Base-by-base conservation (phyloP, 1,139 yeast species). In the Scheffersomyces titani region DNA sequence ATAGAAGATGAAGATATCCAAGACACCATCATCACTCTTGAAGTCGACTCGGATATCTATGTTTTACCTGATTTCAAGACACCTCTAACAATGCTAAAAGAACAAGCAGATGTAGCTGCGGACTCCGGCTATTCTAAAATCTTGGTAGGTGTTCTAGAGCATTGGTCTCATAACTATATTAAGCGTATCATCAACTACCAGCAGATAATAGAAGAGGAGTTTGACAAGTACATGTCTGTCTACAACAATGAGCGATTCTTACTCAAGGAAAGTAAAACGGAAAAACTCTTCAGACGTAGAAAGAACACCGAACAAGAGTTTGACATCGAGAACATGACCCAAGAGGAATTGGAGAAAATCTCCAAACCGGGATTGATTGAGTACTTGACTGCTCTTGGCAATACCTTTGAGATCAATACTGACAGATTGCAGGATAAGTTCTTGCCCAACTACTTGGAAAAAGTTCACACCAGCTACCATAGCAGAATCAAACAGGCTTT, bases 21-120 rank as follows among this genome's bases (percentile, higher is more conserved):
- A 52, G 92, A 89, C 63, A 84, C 87, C 21, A 85, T 88, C 49
- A 81, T 86, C n/a, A 72, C 78, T 51, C 74, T 85, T 48, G 90
- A 88, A 45, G 75, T 91, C 56, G 87, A 86, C 61, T 87, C 89
- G 18, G 88, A 91, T 16, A 90, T 88, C 22, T 89, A 86, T 56
- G 91, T 92, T 53, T 70, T 80, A 55, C 83, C 83, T 5, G 83
- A 79, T 60, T 79, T 79, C 66, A 78, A 76, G 59, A 77, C 78
- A 2, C 76, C 83, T 0, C 87, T 91, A 69, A 85, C 90, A 53
- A 90, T 92, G 87, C 85, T 92, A 59, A 88, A 89, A 44, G 97
- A 92, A 68, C 97, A 92, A 70, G 89, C 92, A n/a, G 97, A 90
- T 63, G 96, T 90, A 11, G 97, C 97, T 0, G 92, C 94, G 0